phyloP scores from a whole-genome alignment of 495 filamentous ascomycete genomes.

The Daldinia decipiens region DNA sequence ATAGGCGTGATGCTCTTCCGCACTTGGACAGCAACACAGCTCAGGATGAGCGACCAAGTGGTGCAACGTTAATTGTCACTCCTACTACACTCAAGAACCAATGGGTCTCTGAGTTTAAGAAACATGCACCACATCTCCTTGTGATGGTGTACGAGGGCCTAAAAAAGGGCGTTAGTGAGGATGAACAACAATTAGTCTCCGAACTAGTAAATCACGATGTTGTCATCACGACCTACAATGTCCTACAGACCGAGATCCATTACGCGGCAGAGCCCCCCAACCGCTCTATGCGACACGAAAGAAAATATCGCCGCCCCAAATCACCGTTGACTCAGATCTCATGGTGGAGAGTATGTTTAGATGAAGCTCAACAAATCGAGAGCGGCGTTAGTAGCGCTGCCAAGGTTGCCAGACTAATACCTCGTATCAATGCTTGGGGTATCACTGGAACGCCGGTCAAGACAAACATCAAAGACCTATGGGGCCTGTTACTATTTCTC shows the following conservation, averaged over 20 bases:
- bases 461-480: conserved; percentile 77
- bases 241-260: conserved; percentile 81
- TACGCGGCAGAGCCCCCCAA: conserved; percentile 71
- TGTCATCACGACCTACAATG: conserved; percentile 86
- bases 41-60: conserved; percentile 56
- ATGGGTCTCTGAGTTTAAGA: conserved; percentile 82
- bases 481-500: conserved; percentile 82
- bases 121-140: conserved; percentile 63
- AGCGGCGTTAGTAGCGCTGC: conserved; percentile 86
- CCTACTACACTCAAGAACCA: conserved; percentile 84
- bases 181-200: conserved; percentile 57
- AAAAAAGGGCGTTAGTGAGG: conserved; percentile 51
- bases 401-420: conserved; percentile 79
- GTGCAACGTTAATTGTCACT: conserved; percentile 86
- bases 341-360: conserved; percentile 94
- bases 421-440: conserved; percentile 87
- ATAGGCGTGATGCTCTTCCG: conserved; percentile 53
- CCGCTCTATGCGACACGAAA: conserved; percentile 71
- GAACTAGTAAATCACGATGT: conserved; percentile 72
- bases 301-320: conserved; percentile 71
- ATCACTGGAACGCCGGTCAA: conserved; percentile 92
- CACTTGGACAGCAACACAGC: conserved; percentile 40
- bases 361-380: conserved; percentile 97
- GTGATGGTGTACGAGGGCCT: conserved; percentile 60
- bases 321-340: conserved; percentile 80